Conservation (phyloP, 2,329 filamentous ascomycete species). For the Neonectria hederae region DNA sequence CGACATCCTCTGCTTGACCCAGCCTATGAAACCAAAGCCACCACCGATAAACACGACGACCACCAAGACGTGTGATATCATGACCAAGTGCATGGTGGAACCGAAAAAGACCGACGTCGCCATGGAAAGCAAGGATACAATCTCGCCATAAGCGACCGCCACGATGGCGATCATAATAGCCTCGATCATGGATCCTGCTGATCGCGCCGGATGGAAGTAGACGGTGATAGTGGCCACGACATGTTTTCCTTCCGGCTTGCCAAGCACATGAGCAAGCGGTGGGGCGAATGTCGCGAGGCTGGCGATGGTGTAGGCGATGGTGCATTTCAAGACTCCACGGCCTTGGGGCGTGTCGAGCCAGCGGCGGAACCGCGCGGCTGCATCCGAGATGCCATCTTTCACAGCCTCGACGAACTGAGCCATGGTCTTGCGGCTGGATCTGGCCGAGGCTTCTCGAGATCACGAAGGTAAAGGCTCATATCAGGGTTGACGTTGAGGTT, state of each 20-base stretch:
- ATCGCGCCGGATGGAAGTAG: constrained; percentile 91
- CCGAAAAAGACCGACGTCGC: constrained; percentile 82
- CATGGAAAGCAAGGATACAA: constrained; percentile 86
- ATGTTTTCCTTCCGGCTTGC: constrained; percentile 89
- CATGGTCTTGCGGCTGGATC: constrained; percentile 5
- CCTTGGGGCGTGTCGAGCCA: constrained; percentile 74
- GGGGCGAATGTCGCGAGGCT: constrained; percentile 87
- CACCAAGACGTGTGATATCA: constrained; percentile 80
- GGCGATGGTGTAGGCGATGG: constrained; percentile 85
- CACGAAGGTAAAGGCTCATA: not conserved
- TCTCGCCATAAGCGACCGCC: constrained; percentile 75
- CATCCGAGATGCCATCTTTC: constrained; percentile 43
- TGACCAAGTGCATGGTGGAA: constrained; percentile 69
- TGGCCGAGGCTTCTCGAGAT: not conserved
- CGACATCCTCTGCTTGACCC: constrained; percentile 82
- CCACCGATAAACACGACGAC: constrained; percentile 86
- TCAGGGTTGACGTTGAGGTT: not conserved
- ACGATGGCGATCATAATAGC: constrained; percentile 79
- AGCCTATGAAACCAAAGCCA: constrained; percentile 86
- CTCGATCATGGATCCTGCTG: constrained; percentile 89
- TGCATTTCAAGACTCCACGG: constrained; percentile 87
- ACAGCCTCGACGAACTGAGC: constrained; percentile 23
- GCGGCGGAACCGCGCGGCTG: constrained; percentile 63
- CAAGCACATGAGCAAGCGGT: constrained; percentile 75
- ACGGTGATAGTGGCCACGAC: constrained; percentile 93